Base-by-base conservation (phyloP, 768 basidiomycete species). In the Russula ochroleuca region DNA sequence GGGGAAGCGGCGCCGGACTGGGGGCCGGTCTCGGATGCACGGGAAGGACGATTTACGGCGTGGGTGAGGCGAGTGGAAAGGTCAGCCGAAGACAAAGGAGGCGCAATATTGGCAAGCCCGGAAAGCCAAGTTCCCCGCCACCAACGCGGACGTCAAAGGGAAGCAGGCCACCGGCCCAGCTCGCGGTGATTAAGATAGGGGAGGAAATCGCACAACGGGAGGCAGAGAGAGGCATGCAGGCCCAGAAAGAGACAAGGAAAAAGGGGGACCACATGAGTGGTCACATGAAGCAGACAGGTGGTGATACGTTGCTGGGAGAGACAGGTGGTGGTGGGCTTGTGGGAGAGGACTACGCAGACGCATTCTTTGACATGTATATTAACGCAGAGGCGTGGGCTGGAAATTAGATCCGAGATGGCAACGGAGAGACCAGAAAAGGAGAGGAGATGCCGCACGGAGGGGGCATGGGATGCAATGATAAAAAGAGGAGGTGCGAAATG, bases 311-410 rank as follows among this genome's bases (percentile, higher is more conserved):
- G 43, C 21, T 47, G 40, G 47, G 35, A 13, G 28, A 21, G n/a
- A 47, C 51, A 43, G 45, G 37, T 19, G 19, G 52, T 59, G 54
- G 51, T 49, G 54, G 23, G 28, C 23, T 37, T 57, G 60, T 61
- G 64, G 19, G 65, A 69, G 51, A n/a, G 57, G 62, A 63, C 11
- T 56, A 61, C 19, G 71, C 63, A 25, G 70, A 73, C 51, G 69
- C 67, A 68, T 72, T 81, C 73, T 81, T 81, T 70, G 72, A 71
- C 19, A 59, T 72, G 73, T 83, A 78, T 64, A 79, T 79, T 57
- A 71, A 76, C 62, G 67, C 70, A 37, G 74, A 74, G 45, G 70
- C 71, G 56, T 78, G 75, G 66, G 68, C 62, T n/a, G 66, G 59
- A 28, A 48, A 61, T 59, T 59, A 64, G 45, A 43, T 43, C 37